Evolutionary conservation across 148 eudicot species (phyloP).

Genomic region (Pouteria glomerata): DNA sequence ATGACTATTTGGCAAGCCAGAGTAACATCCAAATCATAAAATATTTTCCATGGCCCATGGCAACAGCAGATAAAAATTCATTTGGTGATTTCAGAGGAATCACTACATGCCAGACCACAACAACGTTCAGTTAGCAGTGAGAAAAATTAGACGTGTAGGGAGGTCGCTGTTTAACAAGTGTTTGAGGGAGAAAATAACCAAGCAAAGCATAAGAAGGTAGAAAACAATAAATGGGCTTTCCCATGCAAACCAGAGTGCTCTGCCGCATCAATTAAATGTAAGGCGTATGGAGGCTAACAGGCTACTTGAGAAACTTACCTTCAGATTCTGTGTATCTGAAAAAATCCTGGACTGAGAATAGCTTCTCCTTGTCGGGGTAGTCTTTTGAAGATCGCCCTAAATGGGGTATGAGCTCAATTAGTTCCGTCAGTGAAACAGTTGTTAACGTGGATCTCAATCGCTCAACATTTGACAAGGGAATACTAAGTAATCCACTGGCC

Average conservation of each 20-base stretch:
- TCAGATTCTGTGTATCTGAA: conserved; percentile 97
- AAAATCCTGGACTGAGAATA: conserved; percentile 94
- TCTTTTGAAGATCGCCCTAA: conserved; percentile 73
- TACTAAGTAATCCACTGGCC: conserved; percentile 74
- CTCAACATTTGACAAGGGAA: conserved; percentile 97
- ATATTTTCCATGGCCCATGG: background rate
- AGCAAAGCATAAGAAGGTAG: too few relatives aligned
- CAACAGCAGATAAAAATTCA: background rate
- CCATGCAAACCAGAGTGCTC: background rate
- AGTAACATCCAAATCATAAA: background rate
- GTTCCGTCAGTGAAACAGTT: conserved; percentile 78
- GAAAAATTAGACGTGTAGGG: too few relatives aligned
- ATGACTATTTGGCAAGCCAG: background rate
- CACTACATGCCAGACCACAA: background rate
- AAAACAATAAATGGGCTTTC: too few relatives aligned
- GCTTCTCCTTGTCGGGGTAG: conserved; percentile 92
- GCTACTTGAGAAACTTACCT: conserved; percentile 41
- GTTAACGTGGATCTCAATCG: conserved; percentile 83
- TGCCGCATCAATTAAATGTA: background rate
- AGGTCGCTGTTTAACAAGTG: too few relatives aligned
- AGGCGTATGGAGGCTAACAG: background rate
- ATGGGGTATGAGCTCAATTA: conserved; percentile 81
- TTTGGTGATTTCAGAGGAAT: background rate
- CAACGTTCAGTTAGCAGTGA: too few relatives aligned
- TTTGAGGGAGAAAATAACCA: too few relatives aligned